phyloP scores from a whole-genome alignment of 441 rosid genomes.

The Manihot esculenta region DNA sequence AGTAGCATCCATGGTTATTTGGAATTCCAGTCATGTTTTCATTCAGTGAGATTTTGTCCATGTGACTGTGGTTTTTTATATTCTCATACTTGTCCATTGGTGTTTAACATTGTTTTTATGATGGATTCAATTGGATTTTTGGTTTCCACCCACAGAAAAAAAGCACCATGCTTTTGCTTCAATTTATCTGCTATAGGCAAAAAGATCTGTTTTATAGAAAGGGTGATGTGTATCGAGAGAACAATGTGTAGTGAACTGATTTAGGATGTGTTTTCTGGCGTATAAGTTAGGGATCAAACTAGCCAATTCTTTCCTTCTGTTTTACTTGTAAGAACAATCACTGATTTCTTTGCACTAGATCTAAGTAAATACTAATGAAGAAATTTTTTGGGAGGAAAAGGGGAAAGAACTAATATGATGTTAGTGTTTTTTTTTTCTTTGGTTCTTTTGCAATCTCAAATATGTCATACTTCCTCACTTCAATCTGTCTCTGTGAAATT shows the following conservation, averaged over 20 bases:
- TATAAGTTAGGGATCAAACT: neutral
- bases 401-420: neutral
- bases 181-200: neutral
- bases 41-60: neutral
- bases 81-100: neutral
- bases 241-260: neutral
- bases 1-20: neutral
- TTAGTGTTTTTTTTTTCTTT: neutral
- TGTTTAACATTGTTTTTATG: neutral
- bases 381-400: neutral
- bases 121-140: neutral
- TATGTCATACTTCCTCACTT: neutral
- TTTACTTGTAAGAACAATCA: neutral
- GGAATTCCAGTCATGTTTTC: too few relatives aligned
- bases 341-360: conserved; percentile 10
- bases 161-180: too few relatives aligned
- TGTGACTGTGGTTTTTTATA: conserved; percentile 5
- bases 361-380: neutral
- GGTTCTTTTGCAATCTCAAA: neutral
- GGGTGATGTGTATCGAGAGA: neutral
- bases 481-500: neutral
- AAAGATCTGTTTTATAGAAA: neutral
- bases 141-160: neutral
- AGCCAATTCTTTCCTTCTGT: neutral
- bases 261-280: neutral